These are phyloP conservation scores for Solanum pimpinellifolium DNA, from an alignment of 257 asterid species.

Conservation along the genomic window DNA sequence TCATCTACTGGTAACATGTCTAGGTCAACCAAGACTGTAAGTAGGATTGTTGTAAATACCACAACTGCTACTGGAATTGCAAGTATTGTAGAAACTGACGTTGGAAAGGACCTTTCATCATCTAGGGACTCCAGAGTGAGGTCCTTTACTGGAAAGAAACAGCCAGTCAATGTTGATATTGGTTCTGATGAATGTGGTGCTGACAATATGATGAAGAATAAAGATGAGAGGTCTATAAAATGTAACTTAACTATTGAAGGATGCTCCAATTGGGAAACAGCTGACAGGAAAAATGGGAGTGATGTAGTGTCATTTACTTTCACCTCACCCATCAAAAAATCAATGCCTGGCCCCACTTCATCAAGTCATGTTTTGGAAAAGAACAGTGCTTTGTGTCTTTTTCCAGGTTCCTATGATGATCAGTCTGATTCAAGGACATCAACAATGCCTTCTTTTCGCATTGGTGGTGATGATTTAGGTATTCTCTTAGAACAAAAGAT, in stretches of 20 bases:
- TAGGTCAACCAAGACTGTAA: constrained; percentile 43
- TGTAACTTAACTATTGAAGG: constrained; percentile 40
- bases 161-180: constrained; percentile 14
- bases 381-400: constrained; percentile 16
- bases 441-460: constrained; percentile 26
- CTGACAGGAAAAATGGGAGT: constrained; percentile 43
- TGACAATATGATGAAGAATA: constrained; percentile 7
- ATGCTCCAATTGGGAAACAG: constrained; percentile 43
- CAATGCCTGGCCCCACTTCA: constrained; percentile 30
- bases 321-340: constrained; percentile 81
- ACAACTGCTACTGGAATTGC: constrained; percentile 41
- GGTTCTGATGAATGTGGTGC: constrained; percentile 24
- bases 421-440: constrained; percentile 27
- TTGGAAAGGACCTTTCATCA: constrained; percentile 48
- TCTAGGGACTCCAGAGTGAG: constrained; percentile 17
- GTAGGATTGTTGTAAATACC: constrained; percentile 43
- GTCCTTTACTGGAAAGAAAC: constrained; percentile 37
- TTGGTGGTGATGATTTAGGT: constrained; percentile 76
- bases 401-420: constrained; percentile 17
- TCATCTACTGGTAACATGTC: constrained; percentile 21
- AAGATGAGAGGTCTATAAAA: constrained; percentile 43
- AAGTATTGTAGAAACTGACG: constrained; percentile 35
- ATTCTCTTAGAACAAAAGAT: constrained; percentile 85
- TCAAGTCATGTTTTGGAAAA: constrained; percentile 24
- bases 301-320: constrained; percentile 96